Evolutionary conservation across 2,329 filamentous ascomycete genomes (phyloP), one percentile per base, ranked within the genome.

Genomic region (Rasamsonia emersonii): DNA sequence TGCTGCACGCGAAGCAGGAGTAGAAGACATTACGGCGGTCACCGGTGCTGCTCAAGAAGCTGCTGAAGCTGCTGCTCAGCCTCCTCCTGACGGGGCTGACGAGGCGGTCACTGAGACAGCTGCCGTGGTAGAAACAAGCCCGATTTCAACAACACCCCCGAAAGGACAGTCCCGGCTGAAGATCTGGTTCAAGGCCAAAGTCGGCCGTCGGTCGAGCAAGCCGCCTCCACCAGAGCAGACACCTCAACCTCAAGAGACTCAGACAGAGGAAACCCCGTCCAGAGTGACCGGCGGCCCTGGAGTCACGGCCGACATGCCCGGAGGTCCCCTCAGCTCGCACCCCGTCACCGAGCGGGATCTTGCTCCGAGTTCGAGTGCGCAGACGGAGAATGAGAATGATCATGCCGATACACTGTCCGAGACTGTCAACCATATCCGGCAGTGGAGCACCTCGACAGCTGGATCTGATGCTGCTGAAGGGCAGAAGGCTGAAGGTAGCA

Each of bases 91-190:
- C 24, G 38, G 42, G 13, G 15, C 23, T 10, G 34, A 35, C 7
- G 21, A 31, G 8, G 33, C 15, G 5, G 33, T 32, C 27, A 21
- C 24, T 11, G 20, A 17, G 14, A 24, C 40, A 11, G 35, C 29
- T 10, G 32, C 37, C 7, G 33, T 23, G 17, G 20, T 30, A 17
- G 40, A 39, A 28, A 27, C 24, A 24, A 18, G 18, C 13, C 15
- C 32, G 29, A 21, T n/a, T 17, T 30, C 16, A 13, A 5, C 29
- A 24, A 39, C 37, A 18, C 49, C 49, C 11, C 47, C 47, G 4
- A 46, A 45, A 24, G 41, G 47, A 8, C 54, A 56, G 21, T 55
- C 55, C 3, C 57, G 51, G 32, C 31, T 60, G 15, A 58, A 47
- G 25, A 47, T 42, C 9, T 60, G 55, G 55, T 53, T 60, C 41